Conservation (phyloP, 768 basidiomycete species). For the Mycena vulgaris region DNA sequence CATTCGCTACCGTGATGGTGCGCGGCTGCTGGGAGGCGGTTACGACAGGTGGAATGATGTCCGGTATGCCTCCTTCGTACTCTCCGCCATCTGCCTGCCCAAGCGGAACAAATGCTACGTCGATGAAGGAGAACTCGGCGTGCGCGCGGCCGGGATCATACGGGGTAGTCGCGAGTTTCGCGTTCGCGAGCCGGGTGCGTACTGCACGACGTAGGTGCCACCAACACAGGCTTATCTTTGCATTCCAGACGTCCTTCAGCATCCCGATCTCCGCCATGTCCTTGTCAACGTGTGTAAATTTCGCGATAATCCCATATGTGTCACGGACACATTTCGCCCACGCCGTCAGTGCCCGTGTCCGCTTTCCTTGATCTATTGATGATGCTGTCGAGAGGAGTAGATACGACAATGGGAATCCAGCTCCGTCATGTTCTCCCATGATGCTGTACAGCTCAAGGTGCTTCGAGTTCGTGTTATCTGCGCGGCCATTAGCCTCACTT, state of each 20-base stretch:
- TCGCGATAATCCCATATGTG: conserved; percentile 17
- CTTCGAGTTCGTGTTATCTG: conserved; percentile 37
- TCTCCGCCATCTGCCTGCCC: conserved; percentile 5
- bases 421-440: conserved; percentile 40
- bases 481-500: neutral
- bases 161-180: conserved; percentile 38
- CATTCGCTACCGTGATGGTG: no score
- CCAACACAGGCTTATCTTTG: conserved; percentile 40
- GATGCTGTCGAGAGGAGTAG: conserved; percentile 42
- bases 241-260: conserved; percentile 23
- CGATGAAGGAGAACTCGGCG: conserved; percentile 37
- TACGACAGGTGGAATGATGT: neutral
- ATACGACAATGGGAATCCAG: conserved; percentile 43
- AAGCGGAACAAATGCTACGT: conserved; percentile 21
- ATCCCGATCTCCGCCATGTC: conserved; percentile 38
- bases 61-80: neutral
- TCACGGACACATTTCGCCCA: conserved; percentile 18
- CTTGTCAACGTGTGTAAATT: conserved; percentile 34
- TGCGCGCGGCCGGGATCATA: conserved; percentile 34
- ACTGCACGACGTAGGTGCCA: conserved; percentile 37
- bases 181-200: conserved; percentile 8
- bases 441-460: conserved; percentile 43
- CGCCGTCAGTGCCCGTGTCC: conserved; percentile 31
- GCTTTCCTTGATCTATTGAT: conserved; percentile 38
- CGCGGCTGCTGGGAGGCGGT: no score